Percentiles rank a stretch among this genome's conserved stretches.
Evolutionary conservation across 108 stramenopile genomes (phyloP).

Genomic region (Epipyxis sp.): DNA sequence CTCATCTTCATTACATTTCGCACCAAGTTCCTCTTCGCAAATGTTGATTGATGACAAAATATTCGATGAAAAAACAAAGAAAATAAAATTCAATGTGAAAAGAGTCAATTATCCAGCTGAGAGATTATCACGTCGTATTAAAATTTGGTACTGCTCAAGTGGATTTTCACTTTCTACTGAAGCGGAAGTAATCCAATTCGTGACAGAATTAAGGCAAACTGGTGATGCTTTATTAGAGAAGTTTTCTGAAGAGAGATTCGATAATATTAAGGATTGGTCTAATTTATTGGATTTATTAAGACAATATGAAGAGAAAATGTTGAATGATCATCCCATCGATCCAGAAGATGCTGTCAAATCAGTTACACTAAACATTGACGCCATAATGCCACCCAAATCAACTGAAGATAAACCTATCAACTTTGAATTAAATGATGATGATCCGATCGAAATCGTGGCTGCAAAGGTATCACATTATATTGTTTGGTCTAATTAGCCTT

Average conservation of each 20-base stretch:
- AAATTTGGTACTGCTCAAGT: constrained; percentile 11
- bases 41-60: too few species aligned
- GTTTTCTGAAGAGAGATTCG: constrained; percentile 12
- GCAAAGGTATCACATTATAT: too few species aligned
- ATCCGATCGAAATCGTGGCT: too few species aligned
- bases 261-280: background rate
- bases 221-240: background rate
- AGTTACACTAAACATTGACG: too few species aligned
- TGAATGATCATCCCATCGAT: background rate
- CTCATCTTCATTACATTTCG: too few species aligned
- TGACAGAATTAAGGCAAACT: background rate
- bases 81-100: background rate
- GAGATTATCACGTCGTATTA: background rate
- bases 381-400: too few species aligned
- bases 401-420: too few species aligned
- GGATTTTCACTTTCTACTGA: background rate
- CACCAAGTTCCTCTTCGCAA: too few species aligned
- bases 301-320: background rate
- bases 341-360: background rate
- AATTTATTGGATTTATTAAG: background rate
- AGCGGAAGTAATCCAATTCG: background rate
- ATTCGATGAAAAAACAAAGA: background rate
- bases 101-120: background rate
- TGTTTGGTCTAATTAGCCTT: too few species aligned
- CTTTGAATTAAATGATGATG: too few species aligned